Conservation (phyloP, 176 grass and related monocot genomes). For the Rhipidocladum racemiflorum region DNA sequence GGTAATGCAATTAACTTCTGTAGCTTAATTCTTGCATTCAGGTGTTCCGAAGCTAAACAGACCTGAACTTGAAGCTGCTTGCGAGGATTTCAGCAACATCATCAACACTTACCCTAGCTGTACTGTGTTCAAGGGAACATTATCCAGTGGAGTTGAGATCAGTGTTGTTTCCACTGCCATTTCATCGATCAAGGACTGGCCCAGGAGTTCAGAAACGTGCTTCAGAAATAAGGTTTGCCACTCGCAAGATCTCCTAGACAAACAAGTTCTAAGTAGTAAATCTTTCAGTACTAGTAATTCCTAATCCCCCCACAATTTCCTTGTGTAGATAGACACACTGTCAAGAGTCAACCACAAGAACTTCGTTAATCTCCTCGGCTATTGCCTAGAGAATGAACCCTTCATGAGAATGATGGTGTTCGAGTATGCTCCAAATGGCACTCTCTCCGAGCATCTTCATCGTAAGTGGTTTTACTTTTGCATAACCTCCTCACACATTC, state of each 20-base stretch:
- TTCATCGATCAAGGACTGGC: conserved; percentile 65
- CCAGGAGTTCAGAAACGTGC: conserved; percentile 56
- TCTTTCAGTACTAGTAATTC: conserved; percentile 27
- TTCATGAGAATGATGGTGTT: conserved; percentile 98
- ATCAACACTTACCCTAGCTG: conserved; percentile 60
- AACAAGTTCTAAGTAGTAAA: conserved; percentile 1
- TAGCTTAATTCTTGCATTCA: conserved; percentile 37
- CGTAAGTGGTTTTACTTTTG: conserved; percentile 44
- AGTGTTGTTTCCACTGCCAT: conserved; percentile 69
- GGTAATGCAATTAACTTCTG: conserved; percentile 8
- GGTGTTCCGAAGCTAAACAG: conserved; percentile 72
- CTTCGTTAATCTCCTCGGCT: conserved; percentile 84
- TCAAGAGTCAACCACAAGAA: conserved; percentile 95
- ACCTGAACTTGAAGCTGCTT: conserved; percentile 71
- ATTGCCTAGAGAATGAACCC: conserved; percentile 73
- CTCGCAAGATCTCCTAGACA: conserved; percentile 30
- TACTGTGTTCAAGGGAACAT: conserved; percentile 86
- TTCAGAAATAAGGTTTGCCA: conserved; percentile 74
- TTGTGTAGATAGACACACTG: conserved; percentile 76
- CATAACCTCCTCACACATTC: neutral
- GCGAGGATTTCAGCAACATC: conserved; percentile 98
- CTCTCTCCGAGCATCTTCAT: conserved; percentile 85
- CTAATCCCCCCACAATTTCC: conserved; percentile 21
- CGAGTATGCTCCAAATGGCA: conserved; percentile 86
- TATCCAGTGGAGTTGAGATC: conserved; percentile 78